Conservation (phyloP, 2,329 filamentous ascomycete genomes). For the Fusarium sp. region DNA sequence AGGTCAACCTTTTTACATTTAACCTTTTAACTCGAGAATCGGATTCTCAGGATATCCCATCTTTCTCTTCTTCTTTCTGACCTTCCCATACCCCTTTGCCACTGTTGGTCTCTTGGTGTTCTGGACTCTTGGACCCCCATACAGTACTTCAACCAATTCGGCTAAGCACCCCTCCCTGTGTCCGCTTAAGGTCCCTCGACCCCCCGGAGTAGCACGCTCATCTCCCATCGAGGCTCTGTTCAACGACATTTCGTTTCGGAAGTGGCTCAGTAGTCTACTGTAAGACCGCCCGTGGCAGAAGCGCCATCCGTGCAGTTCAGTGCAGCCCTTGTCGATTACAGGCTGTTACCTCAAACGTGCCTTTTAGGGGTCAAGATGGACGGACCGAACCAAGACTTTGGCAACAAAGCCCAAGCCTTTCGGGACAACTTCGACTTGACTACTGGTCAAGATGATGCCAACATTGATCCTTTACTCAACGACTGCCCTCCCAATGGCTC, state of each 20-base stretch:
- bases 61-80: neutral
- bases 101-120: constrained; percentile 4
- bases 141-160: neutral
- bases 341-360: neutral
- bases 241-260: neutral
- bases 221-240: neutral
- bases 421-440: neutral
- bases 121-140: constrained; percentile 2
- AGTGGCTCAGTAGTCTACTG: neutral
- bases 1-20: neutral
- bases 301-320: neutral
- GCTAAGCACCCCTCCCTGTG: constrained; percentile 10
- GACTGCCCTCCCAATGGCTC: neutral
- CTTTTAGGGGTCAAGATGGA: constrained; percentile 22
- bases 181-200: neutral
- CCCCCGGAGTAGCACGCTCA: neutral
- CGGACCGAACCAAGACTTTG: neutral
- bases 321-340: neutral
- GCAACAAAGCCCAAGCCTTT: neutral
- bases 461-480: constrained; percentile 38
- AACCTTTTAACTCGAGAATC: neutral
- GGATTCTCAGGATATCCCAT: neutral
- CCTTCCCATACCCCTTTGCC: neutral
- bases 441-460: constrained; percentile 4
- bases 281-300: neutral